A percentile compares a stretch with the other conserved stretches of the same genome.
Evolutionary conservation across 768 basidiomycete species (phyloP).

Genomic region (Pleurotus citrinopileatus): DNA sequence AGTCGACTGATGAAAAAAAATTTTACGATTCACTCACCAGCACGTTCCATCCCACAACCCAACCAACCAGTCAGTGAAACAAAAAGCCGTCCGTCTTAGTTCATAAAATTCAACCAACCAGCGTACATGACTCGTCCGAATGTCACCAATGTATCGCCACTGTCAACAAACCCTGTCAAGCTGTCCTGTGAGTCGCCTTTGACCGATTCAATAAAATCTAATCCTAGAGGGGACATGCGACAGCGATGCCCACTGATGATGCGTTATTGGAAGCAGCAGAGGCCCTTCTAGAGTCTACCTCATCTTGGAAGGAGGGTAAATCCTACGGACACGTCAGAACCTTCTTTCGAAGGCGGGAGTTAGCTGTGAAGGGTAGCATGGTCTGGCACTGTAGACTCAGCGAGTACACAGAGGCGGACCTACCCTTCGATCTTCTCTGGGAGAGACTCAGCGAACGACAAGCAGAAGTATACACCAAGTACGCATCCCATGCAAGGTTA

Average conservation of each 20-base stretch:
- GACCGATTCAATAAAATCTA: not conserved
- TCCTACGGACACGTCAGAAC: slow-evolving; percentile 42
- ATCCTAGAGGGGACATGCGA: not conserved
- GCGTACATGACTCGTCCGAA: not conserved
- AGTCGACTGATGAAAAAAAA: too few species aligned
- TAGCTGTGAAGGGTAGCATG: slow-evolving; percentile 29
- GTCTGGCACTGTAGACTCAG: slow-evolving; percentile 53
- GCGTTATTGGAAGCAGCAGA: slow-evolving; percentile 41
- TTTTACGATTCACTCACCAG: too few species aligned
- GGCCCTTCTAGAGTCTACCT: slow-evolving; percentile 40
- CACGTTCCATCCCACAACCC: too few species aligned
- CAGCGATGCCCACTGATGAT: slow-evolving; percentile 50
- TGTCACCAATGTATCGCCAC: not conserved
- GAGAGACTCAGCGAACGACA: slow-evolving; percentile 50
- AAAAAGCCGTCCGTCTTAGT: too few species aligned
- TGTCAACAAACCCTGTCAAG: not conserved
- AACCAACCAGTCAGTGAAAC: too few species aligned
- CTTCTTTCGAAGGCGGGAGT: slow-evolving; percentile 32
- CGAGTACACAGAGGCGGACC: slow-evolving; percentile 43
- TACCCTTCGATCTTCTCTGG: slow-evolving; percentile 61
- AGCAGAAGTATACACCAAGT: slow-evolving; percentile 55
- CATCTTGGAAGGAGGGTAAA: slow-evolving; percentile 52
- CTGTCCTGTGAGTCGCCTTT: not conserved
- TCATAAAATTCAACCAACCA: too few species aligned
- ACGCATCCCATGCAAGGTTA: not conserved